Conservation (phyloP, 306 rosid species). For the Betula pendula region DNA sequence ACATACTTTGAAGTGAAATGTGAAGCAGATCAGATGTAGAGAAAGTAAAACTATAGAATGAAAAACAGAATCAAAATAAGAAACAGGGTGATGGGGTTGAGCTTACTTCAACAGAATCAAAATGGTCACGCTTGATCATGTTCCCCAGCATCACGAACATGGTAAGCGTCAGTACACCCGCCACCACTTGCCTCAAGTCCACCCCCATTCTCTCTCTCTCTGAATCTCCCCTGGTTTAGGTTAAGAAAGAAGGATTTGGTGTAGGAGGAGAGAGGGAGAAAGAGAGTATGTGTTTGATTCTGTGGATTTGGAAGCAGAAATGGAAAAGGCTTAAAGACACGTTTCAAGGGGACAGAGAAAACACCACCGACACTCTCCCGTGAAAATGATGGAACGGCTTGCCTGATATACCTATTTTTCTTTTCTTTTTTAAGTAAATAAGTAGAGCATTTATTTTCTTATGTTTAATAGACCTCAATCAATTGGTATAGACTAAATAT, state of each 20-base stretch:
- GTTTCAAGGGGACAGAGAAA: slow-evolving; percentile 1
- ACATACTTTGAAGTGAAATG: background rate
- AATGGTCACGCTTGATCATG: slow-evolving; percentile 98
- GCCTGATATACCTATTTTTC: too few relatives aligned
- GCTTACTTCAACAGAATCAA: slow-evolving; percentile 78
- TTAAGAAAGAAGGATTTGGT: background rate
- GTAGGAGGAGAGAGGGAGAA: too few relatives aligned
- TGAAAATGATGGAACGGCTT: too few relatives aligned
- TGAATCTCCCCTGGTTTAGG: background rate
- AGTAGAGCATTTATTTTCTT: background rate
- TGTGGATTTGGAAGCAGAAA: background rate
- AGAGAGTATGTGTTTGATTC: background rate
- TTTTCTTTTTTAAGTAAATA: background rate
- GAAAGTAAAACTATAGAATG: background rate
- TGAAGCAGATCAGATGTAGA: background rate
- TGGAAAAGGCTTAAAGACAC: too few relatives aligned
- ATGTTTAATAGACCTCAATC: too few relatives aligned
- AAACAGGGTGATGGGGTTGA: background rate
- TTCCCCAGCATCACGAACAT: slow-evolving; percentile 98
- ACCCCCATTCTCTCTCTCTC: slow-evolving; percentile 58
- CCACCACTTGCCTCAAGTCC: slow-evolving; percentile 97
- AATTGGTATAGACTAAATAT: too few relatives aligned
- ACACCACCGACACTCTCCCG: slow-evolving; percentile 57
- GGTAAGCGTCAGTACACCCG: slow-evolving; percentile 77
- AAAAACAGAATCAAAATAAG: background rate